Base-by-base conservation (phyloP, 306 rosid genomes). In the Dryas octopetala region DNA sequence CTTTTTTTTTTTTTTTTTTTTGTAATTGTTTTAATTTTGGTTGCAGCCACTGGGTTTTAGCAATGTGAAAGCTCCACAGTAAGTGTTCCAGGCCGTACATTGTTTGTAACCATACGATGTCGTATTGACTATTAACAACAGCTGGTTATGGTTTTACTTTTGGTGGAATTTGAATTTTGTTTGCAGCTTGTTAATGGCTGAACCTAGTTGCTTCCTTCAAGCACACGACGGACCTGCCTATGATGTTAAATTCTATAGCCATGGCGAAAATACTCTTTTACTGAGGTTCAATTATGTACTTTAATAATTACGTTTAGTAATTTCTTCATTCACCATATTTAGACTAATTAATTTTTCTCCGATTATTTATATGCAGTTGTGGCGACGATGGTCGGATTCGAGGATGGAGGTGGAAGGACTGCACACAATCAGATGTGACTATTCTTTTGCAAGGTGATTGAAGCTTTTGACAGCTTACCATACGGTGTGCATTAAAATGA, bases 311-410 rank as follows among this genome's bases (percentile, higher is more conserved):
- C 3, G 28, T 62, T 55, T 11, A 38, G 54, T 53, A 11, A 40
- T 50, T 74, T 28, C 1, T 3, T 10, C 5, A 17, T n/a, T 51
- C 48, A 23, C 3, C 43, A 14, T 16, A 12, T 9, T 41, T 23
- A 1, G 19, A 32, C 47, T 47, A 14, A 5, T 52, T 61, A 19
- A 2, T 28, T 38, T 55, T 47, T 13, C 41, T 4, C 23, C 48
- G 71, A 62, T 64, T 70, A 57, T 53, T 76, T 19, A 38, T 46
- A 53, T 80, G 75, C 80, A 91, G 97, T 69, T 91, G 98, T n/a
- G 98, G 97, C 3, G 98, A 94, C 71, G 98, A 95, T 76, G 98
- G 97, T 38, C 88, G 88, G 63, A 86, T 91, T 74, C 90, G 85
- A 60, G 97, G 96, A 78, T 94, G 97, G 98, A 90, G 81, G 73